A percentile compares a stretch with the other conserved stretches of the same genome.
Evolutionary conservation across 441 rosid species (phyloP).

Genomic region (Dalechampia spathulata): DNA sequence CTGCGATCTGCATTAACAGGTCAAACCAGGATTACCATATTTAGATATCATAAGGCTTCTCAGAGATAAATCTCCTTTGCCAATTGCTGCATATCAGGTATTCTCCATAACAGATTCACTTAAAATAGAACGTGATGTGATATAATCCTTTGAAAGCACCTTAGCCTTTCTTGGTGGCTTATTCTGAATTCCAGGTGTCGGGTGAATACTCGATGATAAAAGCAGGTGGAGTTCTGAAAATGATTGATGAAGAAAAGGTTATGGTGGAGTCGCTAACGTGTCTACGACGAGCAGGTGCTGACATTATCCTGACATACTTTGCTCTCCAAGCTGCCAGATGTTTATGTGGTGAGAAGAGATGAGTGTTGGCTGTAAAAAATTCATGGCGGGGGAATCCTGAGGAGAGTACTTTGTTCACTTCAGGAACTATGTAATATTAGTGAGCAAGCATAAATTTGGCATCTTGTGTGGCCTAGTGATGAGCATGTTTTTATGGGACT

Average conservation of each 20-base stretch:
- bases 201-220: conserved; percentile 98
- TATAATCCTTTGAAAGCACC: not conserved
- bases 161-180: not conserved
- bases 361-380: conserved; percentile 8
- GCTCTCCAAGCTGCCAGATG: conserved; percentile 90
- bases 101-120: not conserved
- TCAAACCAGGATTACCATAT: conserved; percentile 96
- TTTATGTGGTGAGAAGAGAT: conserved; percentile 69
- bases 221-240: conserved; percentile 83
- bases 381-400: not conserved
- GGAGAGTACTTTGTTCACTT: not conserved
- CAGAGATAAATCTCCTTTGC: conserved; percentile 69
- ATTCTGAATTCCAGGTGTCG: conserved; percentile 50
- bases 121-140: not conserved
- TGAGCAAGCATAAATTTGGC: not conserved
- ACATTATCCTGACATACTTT: conserved; percentile 82
- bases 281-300: conserved; percentile 88
- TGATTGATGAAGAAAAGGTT: conserved; percentile 94
- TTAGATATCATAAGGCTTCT: conserved; percentile 91
- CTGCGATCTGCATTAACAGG: conserved; percentile 36
- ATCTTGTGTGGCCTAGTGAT: not conserved
- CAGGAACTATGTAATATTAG: not conserved
- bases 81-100: conserved; percentile 97
- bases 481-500: not conserved
- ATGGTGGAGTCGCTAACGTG: conserved; percentile 97